Percentiles rank a stretch among this genome's conserved stretches.
Conservation (phyloP, 192 early-diverging fungal species). For the Helicostylum pulchrum region DNA sequence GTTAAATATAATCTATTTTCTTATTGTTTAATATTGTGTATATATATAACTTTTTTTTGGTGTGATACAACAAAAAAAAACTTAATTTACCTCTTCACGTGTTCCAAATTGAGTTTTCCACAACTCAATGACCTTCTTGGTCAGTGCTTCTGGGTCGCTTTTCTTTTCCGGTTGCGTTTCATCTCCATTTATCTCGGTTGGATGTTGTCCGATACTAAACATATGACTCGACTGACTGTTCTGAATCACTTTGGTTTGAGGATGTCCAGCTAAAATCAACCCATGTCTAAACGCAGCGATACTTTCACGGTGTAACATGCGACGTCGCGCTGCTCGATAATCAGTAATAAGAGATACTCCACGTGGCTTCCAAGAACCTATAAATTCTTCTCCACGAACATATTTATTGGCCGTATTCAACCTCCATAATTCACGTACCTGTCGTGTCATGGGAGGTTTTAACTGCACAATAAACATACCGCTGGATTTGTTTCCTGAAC, state of each 20-base stretch:
- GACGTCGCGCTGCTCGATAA: conserved; percentile 37
- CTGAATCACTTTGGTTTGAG: conserved; percentile 12
- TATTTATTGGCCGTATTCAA: conserved; percentile 66
- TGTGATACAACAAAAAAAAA: neutral
- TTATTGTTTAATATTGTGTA: neutral
- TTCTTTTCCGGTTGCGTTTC: neutral
- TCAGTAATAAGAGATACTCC: conserved; percentile 62
- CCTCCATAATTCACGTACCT: conserved; percentile 61
- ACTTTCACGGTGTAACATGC: conserved; percentile 33
- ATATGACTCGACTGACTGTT: neutral
- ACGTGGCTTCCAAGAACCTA: conserved; percentile 61
- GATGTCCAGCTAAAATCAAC: conserved; percentile 20
- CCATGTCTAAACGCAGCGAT: conserved; percentile 43
- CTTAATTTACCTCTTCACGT: conserved; percentile 28
- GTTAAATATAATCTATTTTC: conserved; percentile 33
- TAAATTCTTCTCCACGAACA: conserved; percentile 70
- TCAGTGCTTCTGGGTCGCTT: conserved; percentile 1
- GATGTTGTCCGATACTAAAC: neutral
- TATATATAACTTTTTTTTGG: neutral
- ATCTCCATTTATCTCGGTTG: neutral
- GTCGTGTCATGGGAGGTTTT: conserved; percentile 48
- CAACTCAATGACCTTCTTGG: conserved; percentile 14
- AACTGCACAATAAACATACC: conserved; percentile 64
- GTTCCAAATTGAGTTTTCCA: conserved; percentile 36
- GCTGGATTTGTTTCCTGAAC: conserved; percentile 37